Conservation (phyloP, 805 yeast genomes). For the Saccharomycopsis fodiens region DNA sequence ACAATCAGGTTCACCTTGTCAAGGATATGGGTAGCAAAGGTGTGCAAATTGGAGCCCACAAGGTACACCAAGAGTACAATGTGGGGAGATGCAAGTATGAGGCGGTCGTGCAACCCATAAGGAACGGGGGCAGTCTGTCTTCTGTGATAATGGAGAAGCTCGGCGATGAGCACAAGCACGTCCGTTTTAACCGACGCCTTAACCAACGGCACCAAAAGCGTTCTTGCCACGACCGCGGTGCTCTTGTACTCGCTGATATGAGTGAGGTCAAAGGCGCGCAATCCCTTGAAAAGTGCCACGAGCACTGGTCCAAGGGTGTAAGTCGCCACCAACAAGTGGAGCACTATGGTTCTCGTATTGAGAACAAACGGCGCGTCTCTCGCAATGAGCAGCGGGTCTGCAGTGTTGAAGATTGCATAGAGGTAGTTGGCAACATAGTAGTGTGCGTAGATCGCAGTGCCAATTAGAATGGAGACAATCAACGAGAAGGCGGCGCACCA, state of each 20-base stretch:
- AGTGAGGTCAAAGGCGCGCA: neutral
- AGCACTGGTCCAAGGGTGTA: neutral
- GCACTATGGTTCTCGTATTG: neutral
- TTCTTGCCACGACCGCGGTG: neutral
- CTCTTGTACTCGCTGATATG: neutral
- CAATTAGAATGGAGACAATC: neutral
- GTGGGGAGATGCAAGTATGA: neutral
- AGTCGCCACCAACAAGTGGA: neutral
- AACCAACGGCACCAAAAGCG: neutral
- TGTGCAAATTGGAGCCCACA: neutral
- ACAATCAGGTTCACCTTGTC: constrained; percentile 35
- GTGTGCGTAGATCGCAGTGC: constrained; percentile 2
- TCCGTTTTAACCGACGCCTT: neutral
- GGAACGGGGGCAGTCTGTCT: neutral
- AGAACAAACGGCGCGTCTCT: neutral
- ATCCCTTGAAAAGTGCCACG: neutral
- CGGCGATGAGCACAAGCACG: neutral
- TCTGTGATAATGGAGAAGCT: neutral
- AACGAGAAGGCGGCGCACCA: neutral
- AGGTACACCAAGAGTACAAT: neutral
- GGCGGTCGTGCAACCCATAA: neutral
- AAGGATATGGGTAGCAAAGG: constrained; percentile 7
- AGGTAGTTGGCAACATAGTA: neutral
- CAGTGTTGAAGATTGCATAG: neutral
- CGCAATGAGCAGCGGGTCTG: neutral